Conservation (phyloP, 331 rosid species). For the Rosa hybrid region DNA sequence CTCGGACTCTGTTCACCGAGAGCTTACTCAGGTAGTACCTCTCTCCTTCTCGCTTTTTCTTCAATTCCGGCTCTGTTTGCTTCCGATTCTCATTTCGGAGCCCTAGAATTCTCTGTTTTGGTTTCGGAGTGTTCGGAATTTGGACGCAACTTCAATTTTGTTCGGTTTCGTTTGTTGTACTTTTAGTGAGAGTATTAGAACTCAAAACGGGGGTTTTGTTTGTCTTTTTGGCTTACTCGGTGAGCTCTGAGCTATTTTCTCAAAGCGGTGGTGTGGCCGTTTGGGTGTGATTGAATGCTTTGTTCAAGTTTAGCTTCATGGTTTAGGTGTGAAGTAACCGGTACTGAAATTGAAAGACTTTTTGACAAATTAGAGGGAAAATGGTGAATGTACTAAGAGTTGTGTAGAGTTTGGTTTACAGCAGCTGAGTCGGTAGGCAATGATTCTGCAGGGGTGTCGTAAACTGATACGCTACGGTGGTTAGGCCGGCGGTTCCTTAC, state of each 20-base stretch:
- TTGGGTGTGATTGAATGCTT: background rate
- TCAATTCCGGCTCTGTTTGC: background rate
- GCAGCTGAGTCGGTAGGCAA: background rate
- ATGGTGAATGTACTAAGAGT: background rate
- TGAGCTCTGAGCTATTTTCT: background rate
- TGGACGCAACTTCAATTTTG: background rate
- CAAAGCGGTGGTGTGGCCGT: background rate
- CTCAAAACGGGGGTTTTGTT: background rate
- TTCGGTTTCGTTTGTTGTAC: background rate
- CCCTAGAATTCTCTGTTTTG: background rate
- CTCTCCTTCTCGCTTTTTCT: background rate
- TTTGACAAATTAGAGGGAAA: background rate
- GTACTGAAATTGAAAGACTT: background rate
- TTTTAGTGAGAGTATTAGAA: background rate
- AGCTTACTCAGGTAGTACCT: conserved; percentile 65
- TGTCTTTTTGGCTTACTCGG: background rate
- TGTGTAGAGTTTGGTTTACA: background rate
- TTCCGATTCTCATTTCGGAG: background rate
- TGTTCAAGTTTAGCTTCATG: background rate
- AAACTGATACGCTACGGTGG: background rate
- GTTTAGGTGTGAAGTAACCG: background rate
- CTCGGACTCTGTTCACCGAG: conserved; percentile 67
- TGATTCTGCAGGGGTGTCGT: background rate
- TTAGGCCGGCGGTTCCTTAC: background rate
- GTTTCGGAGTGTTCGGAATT: background rate